Conservation (phyloP, 176 grass and related monocot genomes). For the Melocanna baccifera region DNA sequence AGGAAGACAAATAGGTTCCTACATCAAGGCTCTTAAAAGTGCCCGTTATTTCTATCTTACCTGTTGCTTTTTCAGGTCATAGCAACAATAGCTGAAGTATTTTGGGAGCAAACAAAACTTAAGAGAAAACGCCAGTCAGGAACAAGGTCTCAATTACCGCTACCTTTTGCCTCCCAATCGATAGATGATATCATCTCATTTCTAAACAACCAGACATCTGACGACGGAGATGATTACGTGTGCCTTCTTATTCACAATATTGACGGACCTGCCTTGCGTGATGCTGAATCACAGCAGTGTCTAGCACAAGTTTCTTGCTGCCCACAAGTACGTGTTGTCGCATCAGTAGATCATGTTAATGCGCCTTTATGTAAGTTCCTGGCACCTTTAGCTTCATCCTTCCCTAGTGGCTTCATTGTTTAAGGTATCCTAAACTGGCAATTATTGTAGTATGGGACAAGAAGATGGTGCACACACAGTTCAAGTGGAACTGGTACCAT, state of each 20-base stretch:
- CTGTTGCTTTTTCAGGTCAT: constrained; percentile 63
- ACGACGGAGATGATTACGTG: constrained; percentile 35
- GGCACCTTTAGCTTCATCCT: constrained; percentile 7
- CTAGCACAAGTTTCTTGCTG: constrained; percentile 78
- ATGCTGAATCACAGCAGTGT: constrained; percentile 77
- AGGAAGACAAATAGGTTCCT: background rate
- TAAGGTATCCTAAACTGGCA: constrained; percentile 29
- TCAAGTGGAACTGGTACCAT: constrained; percentile 91
- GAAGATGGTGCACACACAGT: constrained; percentile 94
- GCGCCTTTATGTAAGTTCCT: constrained; percentile 75
- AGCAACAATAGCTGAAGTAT: constrained; percentile 62
- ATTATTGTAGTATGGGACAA: constrained; percentile 86
- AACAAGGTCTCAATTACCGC: constrained; percentile 45
- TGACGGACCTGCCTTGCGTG: constrained; percentile 84
- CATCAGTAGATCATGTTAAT: constrained; percentile 92
- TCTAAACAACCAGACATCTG: constrained; percentile 48
- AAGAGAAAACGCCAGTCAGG: constrained; percentile 47
- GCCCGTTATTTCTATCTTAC: background rate
- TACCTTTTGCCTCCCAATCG: constrained; percentile 62
- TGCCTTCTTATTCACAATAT: constrained; percentile 88
- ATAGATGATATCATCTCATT: constrained; percentile 74
- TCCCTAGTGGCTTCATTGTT: constrained; percentile 12
- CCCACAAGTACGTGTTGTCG: constrained; percentile 59
- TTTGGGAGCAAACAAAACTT: constrained; percentile 69
- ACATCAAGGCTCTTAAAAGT: background rate